These are phyloP conservation scores for Erodium moschatum DNA, from an alignment of 441 rosid genomes.

Conservation along the genomic window DNA sequence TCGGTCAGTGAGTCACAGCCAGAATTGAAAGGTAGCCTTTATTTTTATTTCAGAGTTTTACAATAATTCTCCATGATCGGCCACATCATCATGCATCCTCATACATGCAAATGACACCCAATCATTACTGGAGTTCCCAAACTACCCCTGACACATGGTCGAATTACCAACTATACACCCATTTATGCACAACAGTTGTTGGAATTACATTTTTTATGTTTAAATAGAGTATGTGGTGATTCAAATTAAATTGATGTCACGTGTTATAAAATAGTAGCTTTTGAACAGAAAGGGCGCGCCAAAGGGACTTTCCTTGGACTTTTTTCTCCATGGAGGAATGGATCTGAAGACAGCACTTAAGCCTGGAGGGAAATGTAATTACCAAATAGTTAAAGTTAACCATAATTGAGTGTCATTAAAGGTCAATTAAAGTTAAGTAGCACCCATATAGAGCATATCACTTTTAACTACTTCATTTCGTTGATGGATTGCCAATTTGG, in stretches of 20 bases:
- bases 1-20: neutral
- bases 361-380: neutral
- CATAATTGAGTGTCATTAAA: slow-evolving; percentile 2
- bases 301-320: neutral
- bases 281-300: neutral
- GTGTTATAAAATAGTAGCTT: neutral
- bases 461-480: no score
- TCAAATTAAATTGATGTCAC: neutral
- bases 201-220: no score
- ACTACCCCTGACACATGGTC: neutral
- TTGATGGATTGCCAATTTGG: no score
- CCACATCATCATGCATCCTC: neutral
- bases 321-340: no score
- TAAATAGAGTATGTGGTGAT: neutral
- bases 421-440: neutral
- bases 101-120: neutral
- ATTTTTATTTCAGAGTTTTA: neutral
- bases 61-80: no score
- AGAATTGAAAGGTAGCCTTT: neutral
- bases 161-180: no score
- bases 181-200: neutral
- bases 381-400: neutral
- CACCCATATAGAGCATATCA: neutral
- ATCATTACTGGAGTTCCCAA: neutral
- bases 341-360: neutral